These are phyloP conservation scores for Xylaria hypoxylon DNA, from an alignment of 2,329 filamentous ascomycete species.

Conservation along the genomic window DNA sequence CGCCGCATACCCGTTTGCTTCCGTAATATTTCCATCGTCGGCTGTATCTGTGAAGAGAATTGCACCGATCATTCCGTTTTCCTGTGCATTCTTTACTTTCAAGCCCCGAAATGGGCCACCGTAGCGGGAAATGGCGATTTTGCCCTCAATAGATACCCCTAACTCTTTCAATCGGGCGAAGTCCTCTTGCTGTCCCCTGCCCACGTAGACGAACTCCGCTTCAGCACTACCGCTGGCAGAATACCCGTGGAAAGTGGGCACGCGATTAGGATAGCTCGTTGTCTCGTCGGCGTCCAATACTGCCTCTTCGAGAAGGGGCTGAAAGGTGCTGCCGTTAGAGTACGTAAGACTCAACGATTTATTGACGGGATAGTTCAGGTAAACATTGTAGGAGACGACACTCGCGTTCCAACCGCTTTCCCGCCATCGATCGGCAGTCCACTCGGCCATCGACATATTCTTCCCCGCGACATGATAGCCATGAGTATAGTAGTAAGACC, in stretches of 20 bases:
- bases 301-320: slow-evolving; percentile 78
- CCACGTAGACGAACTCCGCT: slow-evolving; percentile 79
- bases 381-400: slow-evolving; percentile 49
- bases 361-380: slow-evolving; percentile 64
- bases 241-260: slow-evolving; percentile 87
- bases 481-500: slow-evolving; percentile 52
- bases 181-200: slow-evolving; percentile 79
- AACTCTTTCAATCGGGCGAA: slow-evolving; percentile 77
- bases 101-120: slow-evolving; percentile 82
- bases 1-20: slow-evolving; percentile 76
- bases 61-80: slow-evolving; percentile 78
- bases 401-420: slow-evolving; percentile 49
- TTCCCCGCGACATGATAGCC: slow-evolving; percentile 50
- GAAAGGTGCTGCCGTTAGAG: slow-evolving; percentile 62
- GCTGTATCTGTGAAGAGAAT: slow-evolving; percentile 81
- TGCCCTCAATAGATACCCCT: slow-evolving; percentile 77
- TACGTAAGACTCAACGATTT: slow-evolving; percentile 60
- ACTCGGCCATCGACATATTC: slow-evolving; percentile 49
- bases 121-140: slow-evolving; percentile 83
- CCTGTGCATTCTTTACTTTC: slow-evolving; percentile 85
- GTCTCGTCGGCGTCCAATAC: slow-evolving; percentile 79
- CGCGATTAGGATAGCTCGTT: slow-evolving; percentile 72
- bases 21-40: slow-evolving; percentile 79
- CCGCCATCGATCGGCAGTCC: slow-evolving; percentile 49
- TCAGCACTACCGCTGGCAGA: slow-evolving; percentile 82